These are phyloP conservation scores for Actinomucor elegans DNA, from an alignment of 371 early-diverging fungal genomes.

Conservation along the genomic window DNA sequence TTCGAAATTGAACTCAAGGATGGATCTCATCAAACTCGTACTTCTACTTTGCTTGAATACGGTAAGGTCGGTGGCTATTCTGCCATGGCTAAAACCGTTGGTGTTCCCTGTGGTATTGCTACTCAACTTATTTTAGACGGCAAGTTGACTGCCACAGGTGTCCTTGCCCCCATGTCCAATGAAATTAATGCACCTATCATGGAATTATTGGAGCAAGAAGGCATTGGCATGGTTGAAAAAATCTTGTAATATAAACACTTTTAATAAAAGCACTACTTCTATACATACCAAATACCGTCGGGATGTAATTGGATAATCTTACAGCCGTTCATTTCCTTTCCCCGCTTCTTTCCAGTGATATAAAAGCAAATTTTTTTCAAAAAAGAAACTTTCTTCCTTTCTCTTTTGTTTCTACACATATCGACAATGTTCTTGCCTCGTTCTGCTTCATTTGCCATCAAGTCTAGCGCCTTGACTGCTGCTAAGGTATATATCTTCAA, in stretches of 20 bases:
- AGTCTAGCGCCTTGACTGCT: conserved; percentile 27
- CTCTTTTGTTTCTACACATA: conserved; percentile 19
- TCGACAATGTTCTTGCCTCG: conserved; percentile 32
- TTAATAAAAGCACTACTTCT: too few species aligned
- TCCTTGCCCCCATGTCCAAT: conserved; percentile 90
- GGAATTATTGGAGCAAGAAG: conserved; percentile 82
- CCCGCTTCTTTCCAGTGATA: conserved; percentile 7
- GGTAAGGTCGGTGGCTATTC: conserved; percentile 88
- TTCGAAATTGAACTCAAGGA: conserved; percentile 88
- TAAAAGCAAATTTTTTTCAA: conserved; percentile 9
- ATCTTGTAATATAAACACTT: conserved; percentile 53
- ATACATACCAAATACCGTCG: too few species aligned
- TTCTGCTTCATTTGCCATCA: conserved; percentile 29
- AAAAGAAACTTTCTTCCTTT: conserved; percentile 18
- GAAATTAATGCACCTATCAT: conserved; percentile 92
- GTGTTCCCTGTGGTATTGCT: conserved; percentile 96
- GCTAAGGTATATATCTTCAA: too few species aligned
- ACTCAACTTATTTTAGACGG: conserved; percentile 90
- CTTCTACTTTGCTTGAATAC: conserved; percentile 90
- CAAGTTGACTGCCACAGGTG: conserved; percentile 73
- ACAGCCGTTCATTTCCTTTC: conserved; percentile 21
- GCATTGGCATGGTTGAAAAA: conserved; percentile 86
- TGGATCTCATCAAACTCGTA: conserved; percentile 77
- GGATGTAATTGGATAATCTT: too few species aligned
- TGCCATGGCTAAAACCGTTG: conserved; percentile 98